A percentile compares a stretch with the other conserved stretches of the same genome.
These are phyloP conservation scores for Jatropha multifida DNA, from an alignment of 441 rosid species.

Conservation along the genomic window DNA sequence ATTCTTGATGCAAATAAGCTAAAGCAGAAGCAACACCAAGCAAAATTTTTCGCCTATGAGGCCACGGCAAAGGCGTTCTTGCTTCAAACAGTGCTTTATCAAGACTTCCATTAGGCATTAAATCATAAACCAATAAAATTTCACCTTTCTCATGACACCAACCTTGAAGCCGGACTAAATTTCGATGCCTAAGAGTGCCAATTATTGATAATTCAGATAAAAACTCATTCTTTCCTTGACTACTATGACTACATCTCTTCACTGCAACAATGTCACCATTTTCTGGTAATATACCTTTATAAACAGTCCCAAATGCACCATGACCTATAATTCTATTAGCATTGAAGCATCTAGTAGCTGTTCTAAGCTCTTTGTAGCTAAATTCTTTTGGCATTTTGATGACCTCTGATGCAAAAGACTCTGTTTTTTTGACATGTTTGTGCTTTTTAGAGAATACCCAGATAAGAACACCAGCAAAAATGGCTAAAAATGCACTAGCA, in stretches of 20 bases:
- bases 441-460: conserved; percentile 71
- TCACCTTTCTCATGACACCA: conserved; percentile 95
- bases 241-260: conserved; percentile 76
- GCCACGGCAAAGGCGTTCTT: conserved; percentile 69
- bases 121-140: conserved; percentile 74
- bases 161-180: conserved; percentile 87
- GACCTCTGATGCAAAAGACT: conserved; percentile 64
- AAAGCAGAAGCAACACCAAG: conserved; percentile 90
- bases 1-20: conserved; percentile 93
- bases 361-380: conserved; percentile 75
- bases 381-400: conserved; percentile 90
- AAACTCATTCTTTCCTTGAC: conserved; percentile 84
- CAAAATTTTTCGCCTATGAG: conserved; percentile 60
- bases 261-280: conserved; percentile 82
- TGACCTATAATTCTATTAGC: conserved; percentile 68
- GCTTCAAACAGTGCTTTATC: conserved; percentile 89
- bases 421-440: conserved; percentile 50
- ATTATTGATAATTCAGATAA: conserved; percentile 78
- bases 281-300: conserved; percentile 65
- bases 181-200: conserved; percentile 82
- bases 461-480: conserved; percentile 62
- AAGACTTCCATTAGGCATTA: conserved; percentile 93
- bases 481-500: conserved; percentile 82
- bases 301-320: conserved; percentile 94
- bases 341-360: conserved; percentile 76